Evolutionary conservation across 2,329 filamentous ascomycete species (phyloP).

Genomic region (Domatiomyces globalis): DNA sequence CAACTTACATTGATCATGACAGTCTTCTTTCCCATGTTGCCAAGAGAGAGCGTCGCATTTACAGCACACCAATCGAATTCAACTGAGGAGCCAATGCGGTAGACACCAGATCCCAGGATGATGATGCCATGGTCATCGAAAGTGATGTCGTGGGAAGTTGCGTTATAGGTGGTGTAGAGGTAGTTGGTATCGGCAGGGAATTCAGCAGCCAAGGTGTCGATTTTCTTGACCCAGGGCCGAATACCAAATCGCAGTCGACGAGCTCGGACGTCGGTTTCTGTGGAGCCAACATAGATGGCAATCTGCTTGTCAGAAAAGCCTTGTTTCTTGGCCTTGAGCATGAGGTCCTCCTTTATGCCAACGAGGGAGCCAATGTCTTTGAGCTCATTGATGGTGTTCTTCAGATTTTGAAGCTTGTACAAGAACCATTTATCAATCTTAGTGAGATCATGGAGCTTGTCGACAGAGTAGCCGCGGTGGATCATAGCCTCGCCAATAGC

Average conservation of each 20-base stretch:
- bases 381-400: constrained; percentile 75
- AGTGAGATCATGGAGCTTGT: constrained; percentile 79
- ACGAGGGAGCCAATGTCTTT: constrained; percentile 70
- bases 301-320: constrained; percentile 98
- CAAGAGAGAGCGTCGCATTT: constrained; percentile 69
- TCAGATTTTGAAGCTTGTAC: constrained; percentile 95
- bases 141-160: constrained; percentile 77
- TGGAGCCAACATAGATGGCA: constrained; percentile 65
- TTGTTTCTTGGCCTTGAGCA: constrained; percentile 88
- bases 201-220: constrained; percentile 92
- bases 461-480: constrained; percentile 88
- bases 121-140: constrained; percentile 87
- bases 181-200: constrained; percentile 94
- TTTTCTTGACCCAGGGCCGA: constrained; percentile 93
- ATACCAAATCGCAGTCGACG: constrained; percentile 75
- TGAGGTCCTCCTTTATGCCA: constrained; percentile 72
- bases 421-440: constrained; percentile 99
- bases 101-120: constrained; percentile 86
- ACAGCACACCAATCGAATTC: constrained; percentile 99
- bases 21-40: constrained; percentile 85
- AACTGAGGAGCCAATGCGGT: constrained; percentile 92
- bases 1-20: constrained; percentile 76
- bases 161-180: constrained; percentile 96
- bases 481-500: constrained; percentile 96
- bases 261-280: constrained; percentile 80